These are phyloP conservation scores for Lactarius hengduanensis DNA, from an alignment of 768 basidiomycete genomes.

Conservation along the genomic window DNA sequence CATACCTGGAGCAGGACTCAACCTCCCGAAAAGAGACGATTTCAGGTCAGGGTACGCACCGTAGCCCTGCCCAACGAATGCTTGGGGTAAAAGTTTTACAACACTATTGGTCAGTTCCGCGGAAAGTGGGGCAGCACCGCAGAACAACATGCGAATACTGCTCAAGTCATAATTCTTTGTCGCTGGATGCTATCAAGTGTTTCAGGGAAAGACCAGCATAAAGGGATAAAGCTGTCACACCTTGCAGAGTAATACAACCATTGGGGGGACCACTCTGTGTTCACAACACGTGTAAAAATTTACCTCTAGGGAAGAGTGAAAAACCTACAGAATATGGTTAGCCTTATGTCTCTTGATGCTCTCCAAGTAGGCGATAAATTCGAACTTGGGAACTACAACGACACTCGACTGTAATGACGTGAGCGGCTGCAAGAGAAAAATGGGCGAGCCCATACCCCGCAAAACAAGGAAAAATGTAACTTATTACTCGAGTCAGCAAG, in stretches of 20 bases:
- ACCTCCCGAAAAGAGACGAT: neutral
- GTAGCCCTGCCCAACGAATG: constrained; percentile 60
- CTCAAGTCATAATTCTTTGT: constrained; percentile 36
- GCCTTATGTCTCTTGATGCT: constrained; percentile 37
- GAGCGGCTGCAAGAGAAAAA: neutral
- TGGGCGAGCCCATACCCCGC: constrained; percentile 27
- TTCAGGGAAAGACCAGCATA: neutral
- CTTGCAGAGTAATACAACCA: constrained; percentile 37
- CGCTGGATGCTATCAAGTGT: constrained; percentile 31
- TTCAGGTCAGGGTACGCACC: constrained; percentile 37
- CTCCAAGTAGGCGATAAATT: constrained; percentile 35
- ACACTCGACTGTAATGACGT: constrained; percentile 31
- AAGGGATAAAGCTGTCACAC: constrained; percentile 21
- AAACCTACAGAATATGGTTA: constrained; percentile 36
- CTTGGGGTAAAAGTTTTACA: constrained; percentile 49
- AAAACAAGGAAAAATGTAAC: constrained; percentile 34
- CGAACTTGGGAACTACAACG: constrained; percentile 38
- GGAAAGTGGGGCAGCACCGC: constrained; percentile 41
- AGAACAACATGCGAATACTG: constrained; percentile 32
- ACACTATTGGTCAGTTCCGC: constrained; percentile 41
- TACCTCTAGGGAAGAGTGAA: no score
- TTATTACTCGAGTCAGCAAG: constrained; percentile 14
- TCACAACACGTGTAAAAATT: neutral
- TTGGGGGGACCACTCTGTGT: constrained; percentile 35
- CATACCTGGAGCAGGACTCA: constrained; percentile 48